Conservation (phyloP, 2,329 filamentous ascomycete species). For the Chaetomiaceae sp. region DNA sequence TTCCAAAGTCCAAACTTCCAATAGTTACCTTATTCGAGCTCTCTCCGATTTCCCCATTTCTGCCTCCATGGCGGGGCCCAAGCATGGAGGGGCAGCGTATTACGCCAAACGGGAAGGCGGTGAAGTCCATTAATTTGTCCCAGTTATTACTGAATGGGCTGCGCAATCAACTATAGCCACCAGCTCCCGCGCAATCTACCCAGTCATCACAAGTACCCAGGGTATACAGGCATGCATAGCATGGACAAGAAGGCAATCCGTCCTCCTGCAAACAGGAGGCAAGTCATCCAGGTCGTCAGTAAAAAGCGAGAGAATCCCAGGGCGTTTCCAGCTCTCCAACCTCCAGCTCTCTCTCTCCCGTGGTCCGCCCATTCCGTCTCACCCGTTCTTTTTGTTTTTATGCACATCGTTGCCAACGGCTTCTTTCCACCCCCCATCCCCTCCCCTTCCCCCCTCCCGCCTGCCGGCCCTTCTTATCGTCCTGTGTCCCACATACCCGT, state of each 20-base stretch:
- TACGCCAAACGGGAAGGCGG: conserved; percentile 6
- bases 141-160: too few species aligned
- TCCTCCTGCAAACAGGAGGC: background rate
- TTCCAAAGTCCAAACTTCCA: too few species aligned
- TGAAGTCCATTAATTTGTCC: too few species aligned
- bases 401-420: background rate
- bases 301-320: conserved; percentile 5
- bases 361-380: background rate
- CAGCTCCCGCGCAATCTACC: background rate
- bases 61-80: conserved; percentile 10
- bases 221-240: conserved; percentile 16
- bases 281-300: conserved; percentile 10
- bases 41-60: too few species aligned
- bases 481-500: background rate
- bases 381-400: background rate
- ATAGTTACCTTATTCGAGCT: too few species aligned
- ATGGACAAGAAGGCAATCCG: conserved; percentile 9
- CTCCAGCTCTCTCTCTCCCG: background rate
- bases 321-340: background rate
- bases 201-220: conserved; percentile 5
- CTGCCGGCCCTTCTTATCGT: background rate
- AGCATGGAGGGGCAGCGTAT: conserved; percentile 11
- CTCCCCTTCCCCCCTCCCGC: background rate
- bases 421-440: background rate
- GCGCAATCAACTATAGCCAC: background rate